A percentile compares a stretch with the other conserved stretches of the same genome.
Evolutionary conservation across 108 stramenopile genomes (phyloP).

Genomic region (Nitzschia inconspicua): DNA sequence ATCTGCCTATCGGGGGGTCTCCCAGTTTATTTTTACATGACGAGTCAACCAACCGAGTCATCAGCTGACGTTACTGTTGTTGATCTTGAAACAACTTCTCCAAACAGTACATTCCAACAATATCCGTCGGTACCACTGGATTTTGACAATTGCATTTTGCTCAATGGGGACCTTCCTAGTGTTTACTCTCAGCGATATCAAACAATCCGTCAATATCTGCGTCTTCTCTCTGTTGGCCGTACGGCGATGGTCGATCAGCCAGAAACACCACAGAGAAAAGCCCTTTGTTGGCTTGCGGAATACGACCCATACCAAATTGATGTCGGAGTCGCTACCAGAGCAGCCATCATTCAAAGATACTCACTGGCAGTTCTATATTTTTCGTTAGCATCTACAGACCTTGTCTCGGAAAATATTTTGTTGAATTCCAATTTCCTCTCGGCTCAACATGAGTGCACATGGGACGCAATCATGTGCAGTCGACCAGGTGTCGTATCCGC

Average conservation of each 20-base stretch:
- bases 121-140: background rate
- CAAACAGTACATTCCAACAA: background rate
- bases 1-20: background rate
- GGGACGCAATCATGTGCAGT: slow-evolving; percentile 15
- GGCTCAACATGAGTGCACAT: slow-evolving; percentile 19
- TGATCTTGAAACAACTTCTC: background rate
- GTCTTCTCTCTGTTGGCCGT: background rate
- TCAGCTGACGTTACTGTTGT: background rate
- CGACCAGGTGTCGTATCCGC: background rate
- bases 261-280: slow-evolving; percentile 13
- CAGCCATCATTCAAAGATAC: slow-evolving; percentile 16
- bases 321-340: slow-evolving; percentile 1
- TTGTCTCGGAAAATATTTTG: background rate
- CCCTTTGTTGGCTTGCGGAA: slow-evolving; percentile 24
- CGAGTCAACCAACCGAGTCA: background rate
- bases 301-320: slow-evolving; percentile 1
- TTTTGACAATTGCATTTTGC: background rate
- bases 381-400: background rate
- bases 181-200: background rate
- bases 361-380: slow-evolving; percentile 23
- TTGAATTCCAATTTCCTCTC: slow-evolving; percentile 15
- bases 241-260: slow-evolving; percentile 6
- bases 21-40: slow-evolving; percentile 1
- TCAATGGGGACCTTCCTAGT: background rate
- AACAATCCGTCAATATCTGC: background rate